Base-by-base conservation (phyloP, 257 asterid genomes). In the Mentha longifolia region DNA sequence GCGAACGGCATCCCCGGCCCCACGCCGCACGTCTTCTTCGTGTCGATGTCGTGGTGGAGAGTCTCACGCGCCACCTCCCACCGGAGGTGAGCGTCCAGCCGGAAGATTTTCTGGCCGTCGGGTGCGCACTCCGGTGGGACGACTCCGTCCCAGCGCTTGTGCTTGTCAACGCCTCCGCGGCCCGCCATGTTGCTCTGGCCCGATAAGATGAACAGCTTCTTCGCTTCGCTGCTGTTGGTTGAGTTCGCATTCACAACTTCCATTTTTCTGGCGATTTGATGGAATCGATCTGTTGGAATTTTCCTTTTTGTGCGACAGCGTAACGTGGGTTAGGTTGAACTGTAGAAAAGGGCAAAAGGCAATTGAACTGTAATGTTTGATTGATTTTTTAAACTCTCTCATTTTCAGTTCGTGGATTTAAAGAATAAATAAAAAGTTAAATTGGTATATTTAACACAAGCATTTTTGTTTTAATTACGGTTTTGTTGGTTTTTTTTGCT, bases 181-280 rank as follows among this genome's bases (percentile, higher is more conserved):
- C 98, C 97, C 47, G 97, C 86, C 98, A 92, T 92, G 94, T 92
- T 92, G 87, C 97, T 92, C 74, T 92, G 97, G 66, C 98, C 98
- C 16, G 98, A 88, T 31, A 92, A 70, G 78, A 92, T 90, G 92
- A 90, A 88, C 71, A 92, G 72, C 37, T 83, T 86, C 20, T 81
- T 90, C 75, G 81, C 25, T 61, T 63, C 84, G 42, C 25, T 49
- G 68, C 20, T 63, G 57, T 65, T 60, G 75, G 74, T 50, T 1
- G 88, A 50, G 52, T 49, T 37, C 5, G 79, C 13, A 50, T 49
- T 37, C 5, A 78, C 13, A 50, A 17, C 61, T 0, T 63, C 85
- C 85, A 79, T 81, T 25, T 25, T 37, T 16, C 20, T 12, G 12
- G 12, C 67, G 41, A 17, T 54, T 63, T 16, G 68, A 10, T 22